These are phyloP conservation scores for Artemisia annua DNA, from an alignment of 129 eudicot species.

Conservation along the genomic window DNA sequence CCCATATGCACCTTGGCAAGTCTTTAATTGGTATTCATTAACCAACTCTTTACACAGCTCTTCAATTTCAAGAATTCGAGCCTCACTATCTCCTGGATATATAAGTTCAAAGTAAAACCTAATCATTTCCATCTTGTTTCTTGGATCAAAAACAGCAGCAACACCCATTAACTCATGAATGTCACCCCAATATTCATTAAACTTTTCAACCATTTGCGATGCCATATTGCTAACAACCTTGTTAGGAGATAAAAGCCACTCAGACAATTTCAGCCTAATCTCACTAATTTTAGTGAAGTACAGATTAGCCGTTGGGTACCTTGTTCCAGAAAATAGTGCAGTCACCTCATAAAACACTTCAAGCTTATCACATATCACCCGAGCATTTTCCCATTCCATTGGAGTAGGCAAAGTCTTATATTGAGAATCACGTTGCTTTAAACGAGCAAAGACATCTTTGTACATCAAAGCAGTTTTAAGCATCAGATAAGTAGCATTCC, in stretches of 20 bases:
- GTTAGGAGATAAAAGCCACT: neutral
- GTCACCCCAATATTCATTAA: slow-evolving; percentile 1
- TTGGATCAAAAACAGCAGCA: slow-evolving; percentile 4
- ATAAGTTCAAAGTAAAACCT: neutral
- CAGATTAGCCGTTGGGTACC: slow-evolving; percentile 12
- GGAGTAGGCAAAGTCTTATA: slow-evolving; percentile 14
- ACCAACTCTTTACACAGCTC: neutral
- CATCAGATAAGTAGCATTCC: slow-evolving; percentile 15
- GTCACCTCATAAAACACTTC: slow-evolving; percentile 8
- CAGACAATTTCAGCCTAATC: neutral
- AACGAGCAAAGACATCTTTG: neutral
- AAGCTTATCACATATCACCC: neutral
- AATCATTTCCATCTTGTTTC: slow-evolving; percentile 1
- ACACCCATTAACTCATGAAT: neutral
- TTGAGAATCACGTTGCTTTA: neutral
- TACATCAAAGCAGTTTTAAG: neutral
- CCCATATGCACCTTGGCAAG: neutral
- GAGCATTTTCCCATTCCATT: slow-evolving; percentile 2
- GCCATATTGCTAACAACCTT: neutral
- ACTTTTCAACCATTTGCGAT: neutral
- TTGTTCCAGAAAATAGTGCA: neutral
- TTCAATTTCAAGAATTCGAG: neutral
- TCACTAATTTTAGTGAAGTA: slow-evolving; percentile 20
- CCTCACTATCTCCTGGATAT: neutral
- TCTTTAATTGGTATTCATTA: neutral